These are phyloP conservation scores for Thalassiosira hispida DNA, from an alignment of 352 stramenopile species.

Conservation along the genomic window DNA sequence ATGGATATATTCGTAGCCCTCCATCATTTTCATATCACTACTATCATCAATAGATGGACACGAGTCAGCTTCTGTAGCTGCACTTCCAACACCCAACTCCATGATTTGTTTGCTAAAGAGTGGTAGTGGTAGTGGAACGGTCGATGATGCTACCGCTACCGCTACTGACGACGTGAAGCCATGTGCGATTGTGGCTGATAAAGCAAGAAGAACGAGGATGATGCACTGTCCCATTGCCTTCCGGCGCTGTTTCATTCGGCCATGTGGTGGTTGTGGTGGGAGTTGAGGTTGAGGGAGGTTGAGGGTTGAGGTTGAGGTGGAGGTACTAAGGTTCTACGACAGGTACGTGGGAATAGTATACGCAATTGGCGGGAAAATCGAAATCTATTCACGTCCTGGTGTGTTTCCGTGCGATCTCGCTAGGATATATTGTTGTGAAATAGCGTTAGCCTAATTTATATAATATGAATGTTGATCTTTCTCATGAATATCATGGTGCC, in stretches of 20 bases:
- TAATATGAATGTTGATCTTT: too few relatives aligned
- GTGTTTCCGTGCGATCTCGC: too few relatives aligned
- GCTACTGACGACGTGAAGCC: background rate
- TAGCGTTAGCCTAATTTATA: too few relatives aligned
- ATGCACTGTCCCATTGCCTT: background rate
- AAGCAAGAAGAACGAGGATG: background rate
- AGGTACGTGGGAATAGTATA: too few relatives aligned
- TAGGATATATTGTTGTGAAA: too few relatives aligned
- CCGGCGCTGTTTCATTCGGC: background rate
- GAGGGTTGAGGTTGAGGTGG: background rate
- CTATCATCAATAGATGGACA: background rate
- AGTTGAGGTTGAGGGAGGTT: background rate
- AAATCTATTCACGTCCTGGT: too few relatives aligned
- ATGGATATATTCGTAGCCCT: constrained; percentile 42
- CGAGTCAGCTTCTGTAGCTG: background rate
- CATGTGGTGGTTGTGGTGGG: background rate
- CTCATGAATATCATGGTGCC: too few relatives aligned
- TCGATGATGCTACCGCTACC: background rate
- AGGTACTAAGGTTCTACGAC: too few relatives aligned
- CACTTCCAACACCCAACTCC: background rate
- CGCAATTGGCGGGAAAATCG: too few relatives aligned
- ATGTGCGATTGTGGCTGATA: background rate
- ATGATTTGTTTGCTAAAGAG: background rate
- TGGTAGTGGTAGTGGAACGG: background rate
- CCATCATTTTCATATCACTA: background rate